Base-by-base conservation (phyloP, 495 filamentous ascomycete genomes). In the Aspergillus sclerotiicarbonarius region DNA sequence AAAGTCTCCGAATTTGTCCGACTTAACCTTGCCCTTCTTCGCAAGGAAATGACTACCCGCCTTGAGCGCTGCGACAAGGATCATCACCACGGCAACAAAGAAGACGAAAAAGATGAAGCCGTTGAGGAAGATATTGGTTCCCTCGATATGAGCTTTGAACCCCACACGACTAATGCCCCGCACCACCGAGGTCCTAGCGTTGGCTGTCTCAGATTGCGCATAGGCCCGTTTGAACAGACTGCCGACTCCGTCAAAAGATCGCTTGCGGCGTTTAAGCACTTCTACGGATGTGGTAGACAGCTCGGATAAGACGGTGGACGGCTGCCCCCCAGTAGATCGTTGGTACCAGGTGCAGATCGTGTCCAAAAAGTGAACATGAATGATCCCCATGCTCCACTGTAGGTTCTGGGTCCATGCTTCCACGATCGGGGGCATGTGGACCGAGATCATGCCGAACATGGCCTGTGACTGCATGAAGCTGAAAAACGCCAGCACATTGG, bases 301-400 rank as follows among this genome's bases (percentile, higher is more conserved):
- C 4, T 80, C 82, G 30, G 87, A 85, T 19, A 96, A 82, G 35
- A 96, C 75, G 21, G 84, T 89, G 7, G 90, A 87, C 6, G 94
- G 89, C 12, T 80, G 88, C 56, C 94, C 94, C 30, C 94, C 94
- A 1, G 94, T 98, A 13, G 94, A 79, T 18, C 91, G 88, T 72
- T 96, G 93, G 69, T 97, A 98, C 93, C 93, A 98, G 31, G 90
- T 94, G 51, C 90, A 85, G 57, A 96, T 89, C 18, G 76, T 76
- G 68, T 97, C 90, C 67, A 97, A 80, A 72, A 97, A 98, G 39
- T 76, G 76, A 53, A 97, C 84, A 53, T 82, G 82, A 65, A 98
- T 93, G 63, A 98, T 91, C 60, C 93, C 93, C 90, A 98, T 94
- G 67, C 85, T 92, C 93, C 93, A 98, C 71, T 93, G 87, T 76